Conservation (phyloP, 306 rosid genomes). For the Cicer yamashitae region DNA sequence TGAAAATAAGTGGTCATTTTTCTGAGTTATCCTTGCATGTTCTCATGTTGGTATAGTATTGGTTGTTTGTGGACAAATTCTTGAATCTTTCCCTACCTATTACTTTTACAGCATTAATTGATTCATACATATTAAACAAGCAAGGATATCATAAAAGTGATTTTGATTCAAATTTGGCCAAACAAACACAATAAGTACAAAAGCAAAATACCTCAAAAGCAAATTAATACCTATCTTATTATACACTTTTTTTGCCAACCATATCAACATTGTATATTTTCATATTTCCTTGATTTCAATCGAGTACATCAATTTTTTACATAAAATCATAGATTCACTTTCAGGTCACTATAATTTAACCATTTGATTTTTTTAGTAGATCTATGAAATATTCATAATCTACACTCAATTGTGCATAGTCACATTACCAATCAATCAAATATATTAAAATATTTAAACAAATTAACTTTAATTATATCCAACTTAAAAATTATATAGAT, state of each 20-base stretch:
- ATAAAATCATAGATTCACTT: slow-evolving; percentile 14
- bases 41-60: slow-evolving; percentile 33
- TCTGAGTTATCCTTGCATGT: slow-evolving; percentile 41
- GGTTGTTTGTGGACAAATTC: slow-evolving; percentile 44
- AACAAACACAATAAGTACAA: slow-evolving; percentile 45
- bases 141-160: slow-evolving; percentile 41
- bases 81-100: slow-evolving; percentile 33
- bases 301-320: slow-evolving; percentile 32
- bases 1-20: slow-evolving; percentile 42
- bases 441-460: too few species aligned
- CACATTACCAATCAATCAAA: too few species aligned
- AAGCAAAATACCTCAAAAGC: slow-evolving; percentile 36
- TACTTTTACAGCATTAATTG: slow-evolving; percentile 22
- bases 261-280: slow-evolving; percentile 28
- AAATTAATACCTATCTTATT: slow-evolving; percentile 36
- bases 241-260: slow-evolving; percentile 37
- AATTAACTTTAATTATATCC: too few species aligned
- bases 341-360: too few species aligned
- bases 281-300: slow-evolving; percentile 46
- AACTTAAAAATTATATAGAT: too few species aligned
- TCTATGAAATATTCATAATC: too few species aligned
- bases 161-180: slow-evolving; percentile 48
- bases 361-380: too few species aligned
- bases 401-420: too few species aligned
- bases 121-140: slow-evolving; percentile 44